A percentile compares a stretch with the other conserved stretches of the same genome.
Conservation (phyloP, 805 yeast species). For the Metschnikowia kofuensis region DNA sequence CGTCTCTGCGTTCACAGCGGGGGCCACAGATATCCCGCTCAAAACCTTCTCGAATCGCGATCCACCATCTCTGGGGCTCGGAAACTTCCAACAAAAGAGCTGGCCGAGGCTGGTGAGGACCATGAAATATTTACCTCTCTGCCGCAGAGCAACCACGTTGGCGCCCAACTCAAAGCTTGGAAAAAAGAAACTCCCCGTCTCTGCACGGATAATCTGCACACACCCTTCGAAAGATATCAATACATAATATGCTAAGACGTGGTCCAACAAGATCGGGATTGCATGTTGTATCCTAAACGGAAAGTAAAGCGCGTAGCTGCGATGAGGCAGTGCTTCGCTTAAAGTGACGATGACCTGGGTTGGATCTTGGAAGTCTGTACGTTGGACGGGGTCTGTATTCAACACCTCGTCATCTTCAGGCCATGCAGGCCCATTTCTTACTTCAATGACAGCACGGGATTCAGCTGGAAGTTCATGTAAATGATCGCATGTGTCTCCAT, state of each 20-base stretch:
- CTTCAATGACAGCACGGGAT: constrained; percentile 33
- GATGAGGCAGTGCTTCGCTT: constrained; percentile 28
- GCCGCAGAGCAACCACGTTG: constrained; percentile 38
- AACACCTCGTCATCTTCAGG: constrained; percentile 35
- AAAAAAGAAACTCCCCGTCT: constrained; percentile 42
- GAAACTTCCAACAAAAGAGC: constrained; percentile 50
- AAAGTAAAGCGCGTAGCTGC: constrained; percentile 38
- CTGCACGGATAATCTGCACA: constrained; percentile 42
- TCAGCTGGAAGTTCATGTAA: background rate
- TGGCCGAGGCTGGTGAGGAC: constrained; percentile 51
- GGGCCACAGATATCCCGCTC: constrained; percentile 49
- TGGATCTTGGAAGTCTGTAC: constrained; percentile 45
- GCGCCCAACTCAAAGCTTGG: constrained; percentile 55
- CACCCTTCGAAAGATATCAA: constrained; percentile 60
- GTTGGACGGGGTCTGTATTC: constrained; percentile 32
- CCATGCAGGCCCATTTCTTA: constrained; percentile 43
- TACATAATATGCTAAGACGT: constrained; percentile 43
- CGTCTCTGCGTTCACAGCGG: constrained; percentile 42
- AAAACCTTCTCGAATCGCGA: constrained; percentile 29
- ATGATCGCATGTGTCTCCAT: no score
- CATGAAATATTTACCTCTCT: constrained; percentile 32
- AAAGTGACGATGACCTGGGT: constrained; percentile 46
- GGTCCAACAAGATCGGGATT: constrained; percentile 33
- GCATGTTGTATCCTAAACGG: constrained; percentile 50
- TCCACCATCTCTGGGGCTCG: constrained; percentile 7